Evolutionary conservation across 805 yeast genomes (phyloP).

Genomic region (Sporopachydermia lactativora): DNA sequence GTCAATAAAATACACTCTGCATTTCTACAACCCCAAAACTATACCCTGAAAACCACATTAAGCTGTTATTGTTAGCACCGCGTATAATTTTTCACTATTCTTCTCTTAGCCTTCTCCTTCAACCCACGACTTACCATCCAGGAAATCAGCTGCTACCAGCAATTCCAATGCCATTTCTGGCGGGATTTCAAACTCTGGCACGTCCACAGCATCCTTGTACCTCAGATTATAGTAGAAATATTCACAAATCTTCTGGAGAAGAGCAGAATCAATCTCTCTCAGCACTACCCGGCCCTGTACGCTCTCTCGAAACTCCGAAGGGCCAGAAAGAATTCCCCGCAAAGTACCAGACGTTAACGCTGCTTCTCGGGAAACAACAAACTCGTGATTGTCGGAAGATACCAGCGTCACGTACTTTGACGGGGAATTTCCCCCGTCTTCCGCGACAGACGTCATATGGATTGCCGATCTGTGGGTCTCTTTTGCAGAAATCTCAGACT

Average conservation of each 20-base stretch:
- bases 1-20: no score
- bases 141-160: slow-evolving; percentile 83
- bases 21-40: no score
- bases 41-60: no score
- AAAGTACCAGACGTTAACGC: slow-evolving; percentile 62
- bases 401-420: slow-evolving; percentile 43
- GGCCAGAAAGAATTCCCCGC: slow-evolving; percentile 36
- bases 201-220: slow-evolving; percentile 44
- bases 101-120: no score
- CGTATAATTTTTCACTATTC: no score
- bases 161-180: slow-evolving; percentile 89
- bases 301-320: slow-evolving; percentile 44
- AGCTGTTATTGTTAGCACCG: no score
- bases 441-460: no score
- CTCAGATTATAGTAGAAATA: slow-evolving; percentile 66
- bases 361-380: slow-evolving; percentile 51
- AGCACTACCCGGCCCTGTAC: slow-evolving; percentile 38
- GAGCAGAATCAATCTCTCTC: slow-evolving; percentile 53
- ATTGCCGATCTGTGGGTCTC: no score
- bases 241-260: slow-evolving; percentile 71
- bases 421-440: no score
- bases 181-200: slow-evolving; percentile 83
- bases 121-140: slow-evolving; percentile 44
- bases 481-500: no score
- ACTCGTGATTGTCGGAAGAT: slow-evolving; percentile 58